Evolutionary conservation across 139 green algal genomes (phyloP).

Genomic region (Pleodorina starrii): DNA sequence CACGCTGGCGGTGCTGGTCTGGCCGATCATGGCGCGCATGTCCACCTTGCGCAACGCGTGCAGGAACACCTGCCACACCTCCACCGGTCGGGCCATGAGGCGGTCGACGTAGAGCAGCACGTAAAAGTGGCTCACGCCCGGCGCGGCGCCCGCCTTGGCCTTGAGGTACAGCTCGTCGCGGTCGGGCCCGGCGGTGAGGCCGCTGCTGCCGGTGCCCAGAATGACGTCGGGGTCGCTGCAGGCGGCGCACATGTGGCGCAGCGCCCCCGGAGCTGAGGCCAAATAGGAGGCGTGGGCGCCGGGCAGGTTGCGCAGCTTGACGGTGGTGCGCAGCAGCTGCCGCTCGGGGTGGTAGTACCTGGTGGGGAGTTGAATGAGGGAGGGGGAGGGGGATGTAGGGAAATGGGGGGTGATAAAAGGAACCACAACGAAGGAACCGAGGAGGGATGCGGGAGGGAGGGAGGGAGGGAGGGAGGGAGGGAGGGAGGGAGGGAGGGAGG

Average conservation of each 20-base stretch:
- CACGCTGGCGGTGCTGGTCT: slow-evolving; percentile 68
- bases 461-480: no score
- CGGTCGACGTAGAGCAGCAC: slow-evolving; percentile 72
- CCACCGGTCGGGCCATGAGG: slow-evolving; percentile 64
- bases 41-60: slow-evolving; percentile 74
- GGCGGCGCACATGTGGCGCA: slow-evolving; percentile 49
- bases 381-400: neutral
- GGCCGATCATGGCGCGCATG: slow-evolving; percentile 71
- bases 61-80: slow-evolving; percentile 76
- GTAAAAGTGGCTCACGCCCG: slow-evolving; percentile 69
- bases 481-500: no score
- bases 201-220: slow-evolving; percentile 50
- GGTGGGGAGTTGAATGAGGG: neutral
- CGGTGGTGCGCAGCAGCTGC: slow-evolving; percentile 60
- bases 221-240: slow-evolving; percentile 63
- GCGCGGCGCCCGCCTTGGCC: slow-evolving; percentile 64
- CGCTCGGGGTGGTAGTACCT: slow-evolving; percentile 68
- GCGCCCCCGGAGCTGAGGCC: slow-evolving; percentile 25
- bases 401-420: neutral
- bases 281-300: slow-evolving; percentile 45
- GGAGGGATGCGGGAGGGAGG: neutral
- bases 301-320: slow-evolving; percentile 52
- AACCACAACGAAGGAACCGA: neutral
- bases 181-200: slow-evolving; percentile 45
- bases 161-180: slow-evolving; percentile 67